These are phyloP conservation scores for Acacia acuminata DNA, from an alignment of 306 rosid species.

Conservation along the genomic window DNA sequence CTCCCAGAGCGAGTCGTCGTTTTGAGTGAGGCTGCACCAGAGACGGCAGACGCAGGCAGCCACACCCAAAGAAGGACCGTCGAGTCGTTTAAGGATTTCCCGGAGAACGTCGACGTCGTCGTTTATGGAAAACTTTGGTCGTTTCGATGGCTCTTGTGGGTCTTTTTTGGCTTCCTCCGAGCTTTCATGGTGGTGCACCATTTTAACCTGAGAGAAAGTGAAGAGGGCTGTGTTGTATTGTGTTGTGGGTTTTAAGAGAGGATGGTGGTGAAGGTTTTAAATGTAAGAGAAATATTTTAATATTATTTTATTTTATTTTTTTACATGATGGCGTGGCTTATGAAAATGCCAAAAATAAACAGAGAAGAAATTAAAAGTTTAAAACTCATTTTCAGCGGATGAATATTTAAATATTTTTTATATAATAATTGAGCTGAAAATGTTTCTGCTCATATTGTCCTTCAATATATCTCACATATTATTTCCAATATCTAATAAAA, in stretches of 20 bases:
- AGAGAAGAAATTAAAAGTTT: not conserved
- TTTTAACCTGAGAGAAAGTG: slow-evolving; percentile 6
- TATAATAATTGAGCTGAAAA: not conserved
- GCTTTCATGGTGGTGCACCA: slow-evolving; percentile 38
- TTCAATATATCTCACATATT: not conserved
- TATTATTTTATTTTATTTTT: not conserved
- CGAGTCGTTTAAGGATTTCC: slow-evolving; percentile 86
- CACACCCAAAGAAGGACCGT: slow-evolving; percentile 81
- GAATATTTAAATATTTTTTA: not conserved
- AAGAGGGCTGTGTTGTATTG: not conserved
- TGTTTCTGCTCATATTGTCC: not conserved
- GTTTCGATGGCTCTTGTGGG: slow-evolving; percentile 28
- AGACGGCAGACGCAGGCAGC: slow-evolving; percentile 91
- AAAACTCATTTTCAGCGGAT: not conserved
- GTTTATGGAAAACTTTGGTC: slow-evolving; percentile 68
- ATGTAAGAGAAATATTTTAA: slow-evolving; percentile 16
- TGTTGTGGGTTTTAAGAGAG: slow-evolving; percentile 16
- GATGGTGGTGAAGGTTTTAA: slow-evolving; percentile 17
- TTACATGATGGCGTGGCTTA: not conserved
- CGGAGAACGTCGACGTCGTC: slow-evolving; percentile 86
- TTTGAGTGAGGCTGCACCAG: slow-evolving; percentile 67
- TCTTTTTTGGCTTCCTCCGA: slow-evolving; percentile 21
- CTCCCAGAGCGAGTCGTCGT: slow-evolving; percentile 93
- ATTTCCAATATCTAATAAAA: not conserved
- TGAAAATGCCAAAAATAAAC: slow-evolving; percentile 3